Evolutionary conservation across 495 filamentous ascomycete species (phyloP).

Genomic region (Neurospora intermedia): DNA sequence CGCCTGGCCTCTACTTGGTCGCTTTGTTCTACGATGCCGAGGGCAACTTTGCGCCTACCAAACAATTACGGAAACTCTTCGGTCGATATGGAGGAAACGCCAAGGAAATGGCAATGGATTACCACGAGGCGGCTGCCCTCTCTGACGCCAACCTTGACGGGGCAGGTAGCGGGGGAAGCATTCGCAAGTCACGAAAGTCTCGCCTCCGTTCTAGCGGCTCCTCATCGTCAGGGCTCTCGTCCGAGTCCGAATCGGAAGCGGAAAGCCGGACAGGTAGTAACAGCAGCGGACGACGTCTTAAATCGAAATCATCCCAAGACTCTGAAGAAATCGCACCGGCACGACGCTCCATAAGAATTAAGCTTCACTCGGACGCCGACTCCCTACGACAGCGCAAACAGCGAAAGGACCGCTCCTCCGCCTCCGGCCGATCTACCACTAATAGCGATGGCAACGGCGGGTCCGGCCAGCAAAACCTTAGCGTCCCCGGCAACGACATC

Average conservation of each 20-base stretch:
- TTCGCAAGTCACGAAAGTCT: constrained; percentile 15
- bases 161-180: constrained; percentile 3
- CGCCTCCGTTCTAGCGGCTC: constrained; percentile 47
- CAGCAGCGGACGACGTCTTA: constrained; percentile 28
- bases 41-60: constrained; percentile 63
- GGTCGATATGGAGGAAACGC: constrained; percentile 29
- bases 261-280: constrained; percentile 8
- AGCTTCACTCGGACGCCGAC: constrained; percentile 71
- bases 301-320: constrained; percentile 43
- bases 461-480: not conserved
- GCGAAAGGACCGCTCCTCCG: constrained; percentile 35
- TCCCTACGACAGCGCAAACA: constrained; percentile 51
- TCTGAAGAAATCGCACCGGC: constrained; percentile 52
- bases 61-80: constrained; percentile 49
- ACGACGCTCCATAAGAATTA: constrained; percentile 80
- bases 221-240: constrained; percentile 47
- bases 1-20: constrained; percentile 70
- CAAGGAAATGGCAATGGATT: constrained; percentile 27
- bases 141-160: constrained; percentile 20
- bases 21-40: constrained; percentile 71
- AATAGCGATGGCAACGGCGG: not conserved
- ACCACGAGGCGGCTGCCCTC: constrained; percentile 22
- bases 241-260: constrained; percentile 49
- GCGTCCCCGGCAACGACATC: constrained; percentile 25
- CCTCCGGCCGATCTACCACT: constrained; percentile 8